Percentiles rank a stretch among this genome's conserved stretches.
Evolutionary conservation across 495 filamentous ascomycete genomes (phyloP).

Genomic region (Penicillium turbatum): DNA sequence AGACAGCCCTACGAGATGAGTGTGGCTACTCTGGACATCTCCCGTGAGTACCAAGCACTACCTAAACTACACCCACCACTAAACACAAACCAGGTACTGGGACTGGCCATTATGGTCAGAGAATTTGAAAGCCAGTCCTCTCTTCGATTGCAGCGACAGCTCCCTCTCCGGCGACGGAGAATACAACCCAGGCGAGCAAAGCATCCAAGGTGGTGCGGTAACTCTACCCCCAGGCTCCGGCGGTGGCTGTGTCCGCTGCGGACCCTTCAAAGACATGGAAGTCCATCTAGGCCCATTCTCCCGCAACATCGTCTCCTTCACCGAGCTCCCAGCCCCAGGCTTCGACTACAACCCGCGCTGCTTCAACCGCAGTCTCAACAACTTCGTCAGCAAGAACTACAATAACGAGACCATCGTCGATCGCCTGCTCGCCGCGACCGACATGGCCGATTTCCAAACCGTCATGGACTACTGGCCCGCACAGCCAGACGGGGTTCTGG

Average conservation of each 20-base stretch:
- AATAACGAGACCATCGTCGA: constrained; percentile 21
- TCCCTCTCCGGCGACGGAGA: constrained; percentile 48
- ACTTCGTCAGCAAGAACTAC: constrained; percentile 15
- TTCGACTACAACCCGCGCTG: constrained; percentile 57
- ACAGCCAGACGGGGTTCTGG: constrained; percentile 12
- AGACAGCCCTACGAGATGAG: constrained; percentile 60
- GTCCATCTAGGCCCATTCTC: constrained; percentile 50
- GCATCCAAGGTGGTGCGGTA: constrained; percentile 10
- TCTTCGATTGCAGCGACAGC: constrained; percentile 45
- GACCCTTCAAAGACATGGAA: constrained; percentile 50
- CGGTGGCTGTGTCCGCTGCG: constrained; percentile 58
- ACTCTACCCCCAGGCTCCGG: constrained; percentile 48
- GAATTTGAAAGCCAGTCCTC: constrained; percentile 33
- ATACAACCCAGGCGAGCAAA: constrained; percentile 29
- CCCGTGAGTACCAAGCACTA: constrained; percentile 13
- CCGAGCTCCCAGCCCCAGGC: constrained; percentile 21
- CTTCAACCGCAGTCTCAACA: constrained; percentile 59
- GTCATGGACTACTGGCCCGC: constrained; percentile 25
- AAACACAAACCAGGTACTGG: constrained; percentile 42
- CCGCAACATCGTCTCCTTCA: constrained; percentile 14
- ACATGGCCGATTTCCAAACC: constrained; percentile 22
- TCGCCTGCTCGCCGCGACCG: constrained; percentile 8
- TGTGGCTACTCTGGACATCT: constrained; percentile 60
- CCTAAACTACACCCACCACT: background rate
- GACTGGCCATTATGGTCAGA: constrained; percentile 43